Evolutionary conservation across 768 basidiomycete genomes (phyloP).

Genomic region (Heimioporus sp.): DNA sequence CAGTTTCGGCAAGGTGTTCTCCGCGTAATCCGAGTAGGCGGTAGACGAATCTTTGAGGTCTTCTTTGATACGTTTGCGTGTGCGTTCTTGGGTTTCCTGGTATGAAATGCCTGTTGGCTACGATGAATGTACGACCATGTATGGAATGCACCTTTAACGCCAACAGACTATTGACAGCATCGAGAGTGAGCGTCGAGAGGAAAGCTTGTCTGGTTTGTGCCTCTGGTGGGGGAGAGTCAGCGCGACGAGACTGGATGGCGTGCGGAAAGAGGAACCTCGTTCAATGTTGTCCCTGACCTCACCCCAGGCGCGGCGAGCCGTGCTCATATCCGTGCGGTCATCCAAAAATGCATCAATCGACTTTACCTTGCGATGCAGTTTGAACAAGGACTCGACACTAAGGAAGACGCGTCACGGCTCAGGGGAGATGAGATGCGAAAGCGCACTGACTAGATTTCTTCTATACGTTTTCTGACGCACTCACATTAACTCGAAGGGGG

Average conservation of each 20-base stretch:
- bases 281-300: slow-evolving; percentile 87
- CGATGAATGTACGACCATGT: neutral
- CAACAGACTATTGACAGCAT: slow-evolving; percentile 71
- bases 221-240: slow-evolving; percentile 46
- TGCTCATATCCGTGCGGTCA: slow-evolving; percentile 63
- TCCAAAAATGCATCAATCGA: slow-evolving; percentile 70
- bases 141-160: slow-evolving; percentile 54
- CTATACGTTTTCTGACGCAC: slow-evolving; percentile 66
- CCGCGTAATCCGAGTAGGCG: slow-evolving; percentile 80
- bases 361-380: slow-evolving; percentile 69
- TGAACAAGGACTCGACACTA: slow-evolving; percentile 74
- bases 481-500: slow-evolving; percentile 18
- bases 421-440: neutral
- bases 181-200: slow-evolving; percentile 61
- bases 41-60: slow-evolving; percentile 78
- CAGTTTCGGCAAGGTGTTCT: slow-evolving; percentile 74
- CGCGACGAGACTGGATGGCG: neutral
- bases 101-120: neutral
- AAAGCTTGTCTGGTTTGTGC: slow-evolving; percentile 81
- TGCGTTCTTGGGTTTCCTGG: slow-evolving; percentile 88
- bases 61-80: slow-evolving; percentile 88
- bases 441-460: slow-evolving; percentile 73
- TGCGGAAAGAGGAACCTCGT: slow-evolving; percentile 49
- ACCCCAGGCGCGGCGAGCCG: slow-evolving; percentile 72
- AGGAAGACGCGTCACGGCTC: slow-evolving; percentile 5